Evolutionary conservation across 305 asterid genomes (phyloP), one percentile per base, ranked within the genome.

Genomic region (Fraxinus platypoda): DNA sequence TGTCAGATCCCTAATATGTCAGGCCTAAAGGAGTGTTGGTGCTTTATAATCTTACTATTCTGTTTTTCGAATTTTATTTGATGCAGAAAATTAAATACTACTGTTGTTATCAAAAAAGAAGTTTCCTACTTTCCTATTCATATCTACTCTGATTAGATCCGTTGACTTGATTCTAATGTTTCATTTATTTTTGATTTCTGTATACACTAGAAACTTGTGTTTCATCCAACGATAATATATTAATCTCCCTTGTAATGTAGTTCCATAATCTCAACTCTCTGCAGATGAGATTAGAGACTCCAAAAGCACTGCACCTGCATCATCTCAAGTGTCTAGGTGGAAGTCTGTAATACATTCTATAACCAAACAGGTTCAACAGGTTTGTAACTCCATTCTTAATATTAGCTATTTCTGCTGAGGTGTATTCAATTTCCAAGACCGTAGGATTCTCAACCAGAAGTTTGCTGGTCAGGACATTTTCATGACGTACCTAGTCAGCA

Each of bases 291-390:
- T 81, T 72, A 90, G 81, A 87, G 87, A 90, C 83, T 80, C 87
- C 82, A 90, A 87, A 83, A 88, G 85, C 86, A 78, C 86, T 35
- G 81, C 80, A 7, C 83, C 85, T 38, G 79, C 89, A 80, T 88
- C 94, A 80, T 84, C 95, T 85, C 97, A 87, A 79, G 89, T 85
- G 75, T 90, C 98, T 81, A 92, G 84, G 91, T 94, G 98, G 98
- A 92, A 92, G 88, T 92, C 97, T 81, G 66, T 95, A 33, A 37
- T 95, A 77, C 93, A 93, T 84, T 91, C 98, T 76, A 88, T 95
- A 85, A 90, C 94, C 81, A 95, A 92, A 88, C 99, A 95, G 84
- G 97, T 95, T 86, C 93, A 98, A 73, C 99, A 95, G 97, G 99
- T 95, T 88, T 49, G 59, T 17, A 17, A 84, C 84, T 84, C 35